These are phyloP conservation scores for Poa pratensis DNA, from an alignment of 176 grass and related monocot genomes.

Conservation along the genomic window DNA sequence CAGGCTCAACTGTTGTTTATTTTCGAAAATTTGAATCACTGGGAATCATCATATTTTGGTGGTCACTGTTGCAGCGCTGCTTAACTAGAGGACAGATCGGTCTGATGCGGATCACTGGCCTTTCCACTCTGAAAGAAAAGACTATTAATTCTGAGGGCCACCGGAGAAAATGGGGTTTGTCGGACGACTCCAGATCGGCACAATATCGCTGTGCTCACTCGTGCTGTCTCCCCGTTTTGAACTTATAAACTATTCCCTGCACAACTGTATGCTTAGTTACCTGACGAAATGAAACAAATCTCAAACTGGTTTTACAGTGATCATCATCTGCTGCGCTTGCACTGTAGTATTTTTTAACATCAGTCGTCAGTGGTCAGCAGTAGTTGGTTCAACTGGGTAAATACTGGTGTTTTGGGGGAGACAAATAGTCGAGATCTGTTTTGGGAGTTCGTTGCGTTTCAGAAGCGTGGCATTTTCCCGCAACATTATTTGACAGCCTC, in stretches of 20 bases:
- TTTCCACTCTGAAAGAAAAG: slow-evolving; percentile 49
- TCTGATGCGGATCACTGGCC: slow-evolving; percentile 35
- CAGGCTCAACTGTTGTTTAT: slow-evolving; percentile 50
- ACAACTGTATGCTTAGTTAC: background rate
- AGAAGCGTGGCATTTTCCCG: slow-evolving; percentile 40
- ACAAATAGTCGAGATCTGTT: slow-evolving; percentile 55
- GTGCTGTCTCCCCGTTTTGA: background rate
- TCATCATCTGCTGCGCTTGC: background rate
- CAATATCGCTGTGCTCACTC: slow-evolving; percentile 42
- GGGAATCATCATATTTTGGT: slow-evolving; percentile 24
- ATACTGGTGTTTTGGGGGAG: slow-evolving; percentile 10
- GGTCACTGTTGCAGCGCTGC: slow-evolving; percentile 29
- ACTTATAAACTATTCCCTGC: background rate
- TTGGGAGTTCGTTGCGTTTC: slow-evolving; percentile 57
- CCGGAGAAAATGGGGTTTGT: slow-evolving; percentile 49
- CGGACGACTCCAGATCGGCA: slow-evolving; percentile 52
- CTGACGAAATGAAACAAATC: background rate
- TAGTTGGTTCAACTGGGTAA: background rate
- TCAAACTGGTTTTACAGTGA: background rate
- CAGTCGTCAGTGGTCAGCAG: background rate
- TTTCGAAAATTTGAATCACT: slow-evolving; percentile 11
- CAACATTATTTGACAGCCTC: slow-evolving; percentile 38
- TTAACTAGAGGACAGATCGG: slow-evolving; percentile 57
- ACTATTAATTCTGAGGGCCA: slow-evolving; percentile 48
- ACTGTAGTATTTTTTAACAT: background rate